Percentiles rank a stretch among this genome's conserved stretches.
Evolutionary conservation across 495 filamentous ascomycete genomes (phyloP).

Genomic region (Saxophila tyrrhenica): DNA sequence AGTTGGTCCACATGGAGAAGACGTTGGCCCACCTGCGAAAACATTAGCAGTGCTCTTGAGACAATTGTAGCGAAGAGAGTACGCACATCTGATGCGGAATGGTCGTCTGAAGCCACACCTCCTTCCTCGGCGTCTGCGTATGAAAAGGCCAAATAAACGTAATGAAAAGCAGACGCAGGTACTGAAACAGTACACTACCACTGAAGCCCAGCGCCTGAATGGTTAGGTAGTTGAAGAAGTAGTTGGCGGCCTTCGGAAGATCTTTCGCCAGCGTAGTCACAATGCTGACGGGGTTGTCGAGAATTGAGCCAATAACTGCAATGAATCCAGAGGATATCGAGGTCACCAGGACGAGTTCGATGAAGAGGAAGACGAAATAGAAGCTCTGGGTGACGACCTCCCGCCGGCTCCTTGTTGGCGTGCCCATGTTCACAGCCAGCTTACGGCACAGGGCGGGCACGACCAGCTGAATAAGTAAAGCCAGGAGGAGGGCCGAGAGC

Average conservation of each 20-base stretch:
- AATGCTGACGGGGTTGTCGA: constrained; percentile 7
- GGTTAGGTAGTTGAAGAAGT: constrained; percentile 14
- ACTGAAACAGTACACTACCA: constrained; percentile 6
- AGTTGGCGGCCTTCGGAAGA: constrained; percentile 11
- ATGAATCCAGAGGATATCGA: constrained; percentile 5
- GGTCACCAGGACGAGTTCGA: constrained; percentile 9
- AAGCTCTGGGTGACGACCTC: constrained; percentile 7
- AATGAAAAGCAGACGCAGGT: constrained; percentile 10
- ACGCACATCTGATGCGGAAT: constrained; percentile 10
- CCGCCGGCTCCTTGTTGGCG: constrained; percentile 3
- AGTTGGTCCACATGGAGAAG: constrained; percentile 7
- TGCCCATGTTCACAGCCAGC: not conserved
- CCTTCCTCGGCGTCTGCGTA: constrained; percentile 5
- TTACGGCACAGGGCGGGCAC: constrained; percentile 8
- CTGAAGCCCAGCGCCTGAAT: constrained; percentile 7
- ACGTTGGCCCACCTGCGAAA: constrained; percentile 7
- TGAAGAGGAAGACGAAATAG: constrained; percentile 11
- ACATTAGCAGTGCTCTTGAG: not conserved
- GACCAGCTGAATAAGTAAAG: constrained; percentile 5
- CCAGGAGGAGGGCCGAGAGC: not conserved
- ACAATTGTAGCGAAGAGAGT: not conserved
- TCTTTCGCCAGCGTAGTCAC: not conserved
- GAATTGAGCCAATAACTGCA: constrained; percentile 4
- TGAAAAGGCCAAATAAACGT: constrained; percentile 10
- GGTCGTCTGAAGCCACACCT: constrained; percentile 10